Conservation (phyloP, 2,329 filamentous ascomycete genomes). For the Alternaria infectoria region DNA sequence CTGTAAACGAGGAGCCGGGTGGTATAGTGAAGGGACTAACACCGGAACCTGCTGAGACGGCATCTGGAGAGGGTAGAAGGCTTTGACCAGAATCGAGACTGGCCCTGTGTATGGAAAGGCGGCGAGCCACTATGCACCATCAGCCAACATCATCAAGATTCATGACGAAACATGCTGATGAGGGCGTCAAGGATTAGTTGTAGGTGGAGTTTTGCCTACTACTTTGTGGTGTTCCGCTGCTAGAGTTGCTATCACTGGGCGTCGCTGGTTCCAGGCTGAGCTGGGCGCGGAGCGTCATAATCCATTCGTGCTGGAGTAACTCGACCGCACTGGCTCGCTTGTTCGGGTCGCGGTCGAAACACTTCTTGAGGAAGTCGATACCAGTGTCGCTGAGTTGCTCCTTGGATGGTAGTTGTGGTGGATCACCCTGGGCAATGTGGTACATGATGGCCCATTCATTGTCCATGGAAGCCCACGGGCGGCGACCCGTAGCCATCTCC, state of each 20-base stretch:
- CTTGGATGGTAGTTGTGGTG: constrained; percentile 78
- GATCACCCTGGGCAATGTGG: constrained; percentile 97
- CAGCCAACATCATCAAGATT: background rate
- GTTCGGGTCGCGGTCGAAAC: constrained; percentile 83
- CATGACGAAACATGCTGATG: background rate
- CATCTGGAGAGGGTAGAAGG: background rate
- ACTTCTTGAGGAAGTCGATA: constrained; percentile 85
- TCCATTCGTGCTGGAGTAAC: constrained; percentile 93
- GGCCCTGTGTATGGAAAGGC: constrained; percentile 5
- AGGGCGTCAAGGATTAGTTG: constrained; percentile 19
- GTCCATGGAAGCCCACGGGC: constrained; percentile 93
- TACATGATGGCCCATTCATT: constrained; percentile 99
- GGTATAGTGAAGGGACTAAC: background rate
- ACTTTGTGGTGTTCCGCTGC: constrained; percentile 21
- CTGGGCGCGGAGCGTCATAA: constrained; percentile 57
- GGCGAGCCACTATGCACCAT: constrained; percentile 6
- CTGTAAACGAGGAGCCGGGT: background rate
- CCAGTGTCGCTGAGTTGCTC: constrained; percentile 87
- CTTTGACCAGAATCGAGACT: background rate
- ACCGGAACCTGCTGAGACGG: background rate
- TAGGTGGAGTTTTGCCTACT: constrained; percentile 47
- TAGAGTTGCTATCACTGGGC: constrained; percentile 43
- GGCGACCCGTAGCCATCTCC: constrained; percentile 94
- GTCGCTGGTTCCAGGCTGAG: constrained; percentile 56
- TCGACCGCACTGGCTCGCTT: constrained; percentile 84